Base-by-base conservation (phyloP, 345 rosid species). In the Lagerstroemia speciosa region DNA sequence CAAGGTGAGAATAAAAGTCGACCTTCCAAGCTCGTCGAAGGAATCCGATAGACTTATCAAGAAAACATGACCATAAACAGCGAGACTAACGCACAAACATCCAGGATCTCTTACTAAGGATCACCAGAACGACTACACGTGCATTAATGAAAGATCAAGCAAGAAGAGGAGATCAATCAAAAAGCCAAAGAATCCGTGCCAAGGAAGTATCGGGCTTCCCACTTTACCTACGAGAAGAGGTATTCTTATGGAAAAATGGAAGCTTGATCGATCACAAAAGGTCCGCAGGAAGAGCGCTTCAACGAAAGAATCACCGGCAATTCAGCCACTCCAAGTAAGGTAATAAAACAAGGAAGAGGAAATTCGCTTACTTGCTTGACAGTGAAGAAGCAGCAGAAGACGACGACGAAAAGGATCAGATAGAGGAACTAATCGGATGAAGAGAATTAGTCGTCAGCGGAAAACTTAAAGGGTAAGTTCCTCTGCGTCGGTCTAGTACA, bases 331-430 rank as follows among this genome's bases (percentile, higher is more conserved):
- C 14, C 6, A 27, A 2, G 34, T 0, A 58, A 58, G 34, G 17
- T 10, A 58, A 27, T 26, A 33, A 10, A 16, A 27, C 63, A 30
- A 58, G 63, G 34, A 30, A 30, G 63, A 12, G 29, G 60, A 58
- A 48, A 58, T 58, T 58, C 63, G 63, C 63, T 58, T 30, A 58
- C 33, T 58, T 58, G 63, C 63, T 58, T 58, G 63, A 14, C 63
- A 27, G 63, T 27, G 63, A 58, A 53, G 60, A 24, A 3, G 26
- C n/a, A 6, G 60, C n/a, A 6, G 27, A 52, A 57, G 62, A 29
- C 27, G 62, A 57, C 6, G 62, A 58, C 34, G 33, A 26, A 26
- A 14, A 24, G 15, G 29, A 53, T 53, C 30, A n/a, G 60, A 53
- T 53, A 53, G 60, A 55, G 30, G 12, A 55, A 55, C 30, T 33